These are phyloP conservation scores for Thuja plicata DNA, from an alignment of 83 land plant genomes.

Conservation along the genomic window DNA sequence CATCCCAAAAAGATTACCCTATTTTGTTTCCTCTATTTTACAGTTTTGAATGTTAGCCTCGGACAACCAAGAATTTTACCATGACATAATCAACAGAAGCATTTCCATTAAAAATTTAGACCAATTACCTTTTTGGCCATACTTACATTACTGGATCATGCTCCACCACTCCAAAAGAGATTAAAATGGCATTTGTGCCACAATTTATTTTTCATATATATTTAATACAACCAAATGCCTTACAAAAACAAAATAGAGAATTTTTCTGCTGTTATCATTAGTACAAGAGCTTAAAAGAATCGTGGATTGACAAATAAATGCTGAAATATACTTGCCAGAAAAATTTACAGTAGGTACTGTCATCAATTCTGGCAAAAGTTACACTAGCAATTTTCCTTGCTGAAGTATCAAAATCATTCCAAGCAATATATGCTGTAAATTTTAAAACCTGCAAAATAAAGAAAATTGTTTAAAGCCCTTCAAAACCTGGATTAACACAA, in stretches of 20 bases:
- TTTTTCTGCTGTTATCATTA: background rate
- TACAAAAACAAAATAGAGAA: background rate
- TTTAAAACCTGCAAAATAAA: slow-evolving; percentile 5
- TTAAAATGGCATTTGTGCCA: slow-evolving; percentile 1
- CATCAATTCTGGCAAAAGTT: background rate
- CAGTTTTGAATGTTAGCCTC: background rate
- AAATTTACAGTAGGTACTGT: background rate
- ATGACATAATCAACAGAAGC: background rate
- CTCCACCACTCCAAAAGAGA: background rate
- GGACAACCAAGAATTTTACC: background rate
- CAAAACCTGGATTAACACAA: background rate
- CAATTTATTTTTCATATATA: background rate
- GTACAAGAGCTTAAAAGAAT: slow-evolving; percentile 7
- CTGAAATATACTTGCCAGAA: background rate
- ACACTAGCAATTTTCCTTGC: background rate
- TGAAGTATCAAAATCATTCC: background rate
- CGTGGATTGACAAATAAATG: background rate
- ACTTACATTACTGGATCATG: background rate
- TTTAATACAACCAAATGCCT: background rate
- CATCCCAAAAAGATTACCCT: background rate
- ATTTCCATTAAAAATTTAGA: background rate
- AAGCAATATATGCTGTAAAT: background rate
- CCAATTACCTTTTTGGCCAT: background rate
- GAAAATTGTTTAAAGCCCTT: background rate
- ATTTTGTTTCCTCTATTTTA: background rate